phyloP scores from a whole-genome alignment of 441 rosid species.

The Breynia disticha region DNA sequence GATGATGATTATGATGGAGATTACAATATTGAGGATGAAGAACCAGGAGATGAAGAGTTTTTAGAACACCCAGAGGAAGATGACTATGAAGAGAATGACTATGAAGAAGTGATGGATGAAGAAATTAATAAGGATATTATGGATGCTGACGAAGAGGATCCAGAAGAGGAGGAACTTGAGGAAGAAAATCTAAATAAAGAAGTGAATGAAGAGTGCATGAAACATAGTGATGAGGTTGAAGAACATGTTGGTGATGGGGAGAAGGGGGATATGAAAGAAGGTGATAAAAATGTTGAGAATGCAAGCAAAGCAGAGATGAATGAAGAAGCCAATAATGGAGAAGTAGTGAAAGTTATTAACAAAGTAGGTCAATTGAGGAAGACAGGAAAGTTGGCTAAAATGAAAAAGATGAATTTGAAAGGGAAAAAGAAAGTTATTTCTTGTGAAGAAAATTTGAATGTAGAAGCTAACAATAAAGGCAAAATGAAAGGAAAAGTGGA shows the following conservation, averaged over 20 bases:
- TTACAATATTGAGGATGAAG: neutral
- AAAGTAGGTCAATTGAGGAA: neutral
- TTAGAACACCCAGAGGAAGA: neutral
- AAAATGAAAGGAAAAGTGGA: slow-evolving; percentile 3
- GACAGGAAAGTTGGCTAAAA: neutral
- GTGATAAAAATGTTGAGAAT: neutral
- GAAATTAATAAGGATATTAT: neutral
- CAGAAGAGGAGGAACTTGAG: neutral
- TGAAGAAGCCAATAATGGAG: too few species aligned
- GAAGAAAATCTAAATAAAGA: neutral
- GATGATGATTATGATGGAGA: too few species aligned
- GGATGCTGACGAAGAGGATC: neutral
- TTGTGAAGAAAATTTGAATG: neutral
- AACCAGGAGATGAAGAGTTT: neutral
- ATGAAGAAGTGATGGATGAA: neutral
- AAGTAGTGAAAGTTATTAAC: too few species aligned
- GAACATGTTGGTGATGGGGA: neutral
- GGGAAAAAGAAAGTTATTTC: neutral
- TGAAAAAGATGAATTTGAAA: neutral
- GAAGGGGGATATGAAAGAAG: neutral
- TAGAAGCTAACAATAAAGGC: neutral
- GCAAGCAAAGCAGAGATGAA: too few species aligned
- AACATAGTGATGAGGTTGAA: neutral
- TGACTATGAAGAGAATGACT: neutral
- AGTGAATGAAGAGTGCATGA: neutral